Evolutionary conservation across 202 grass and related monocot species (phyloP), one percentile per base, ranked within the genome.

Genomic region (Hordeum pubiflorum): DNA sequence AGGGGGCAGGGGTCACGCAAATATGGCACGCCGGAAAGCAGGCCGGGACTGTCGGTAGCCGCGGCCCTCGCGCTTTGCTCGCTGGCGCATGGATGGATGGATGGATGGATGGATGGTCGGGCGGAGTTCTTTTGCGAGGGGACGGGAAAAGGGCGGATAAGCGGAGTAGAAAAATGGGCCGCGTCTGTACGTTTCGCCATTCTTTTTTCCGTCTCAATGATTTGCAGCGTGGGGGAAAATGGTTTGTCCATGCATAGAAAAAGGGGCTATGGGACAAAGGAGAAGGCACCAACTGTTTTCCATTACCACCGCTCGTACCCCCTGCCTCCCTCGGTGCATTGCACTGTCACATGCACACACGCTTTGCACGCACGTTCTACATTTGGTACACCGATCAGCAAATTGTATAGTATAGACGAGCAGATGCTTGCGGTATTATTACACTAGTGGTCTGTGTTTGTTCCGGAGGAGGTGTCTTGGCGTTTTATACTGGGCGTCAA

Each of bases 261-360:
- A 22, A 4, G 26, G 50, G 26, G 50, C 7, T 13, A 82, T 9
- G 15, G 1, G 10, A 39, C 63, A 23, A 60, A 44, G 3, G 29
- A 29, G 29, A 29, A 29, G 62, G 21, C 71, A 76, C 15, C 78
- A 76, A 9, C n/a, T 78, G 85, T 82, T 27, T 18, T 78, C 79
- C 66, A 64, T 73, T 46, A 2, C 38, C 3, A 1, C 60, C 27
- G 76, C 56, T 56, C 11, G 24, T 40, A 9, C 11, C 14, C 9
- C 1, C 22, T 38, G 9, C 2, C 39, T 22, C 37, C 9, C 5
- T 32, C 4, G 34, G 13, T 46, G 50, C 36, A 58, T 34, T 65
- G 68, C 60, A 74, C 78, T 31, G 68, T 58, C 38, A 33, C 20
- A 11, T 27, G 22, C 48, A 29, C 48, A 13, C 14, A 26, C 68